Evolutionary conservation across 805 yeast genomes (phyloP), one percentile per base, ranked within the genome.

Genomic region (Candida takata): DNA sequence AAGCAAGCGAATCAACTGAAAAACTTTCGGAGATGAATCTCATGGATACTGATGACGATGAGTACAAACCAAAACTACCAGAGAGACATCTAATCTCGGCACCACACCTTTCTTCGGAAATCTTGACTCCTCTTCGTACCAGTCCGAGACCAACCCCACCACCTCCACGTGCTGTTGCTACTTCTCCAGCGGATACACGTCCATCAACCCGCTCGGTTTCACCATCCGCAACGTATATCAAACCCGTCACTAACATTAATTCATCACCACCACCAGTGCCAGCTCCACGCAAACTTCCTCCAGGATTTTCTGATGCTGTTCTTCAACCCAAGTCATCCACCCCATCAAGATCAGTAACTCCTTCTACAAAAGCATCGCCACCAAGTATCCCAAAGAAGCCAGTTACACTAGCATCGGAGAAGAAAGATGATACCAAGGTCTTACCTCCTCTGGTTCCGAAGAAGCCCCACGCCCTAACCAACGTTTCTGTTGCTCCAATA

Each of bases 231-330:
- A n/a, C n/a, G n/a, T n/a, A n/a, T n/a, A n/a, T 19, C 36, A 33
- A 24, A 45, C 45, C 35, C 47, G 38, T 18, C 33, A 36, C 10
- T 38, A 48, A n/a, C 29, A 8, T 12, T 6, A 20, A 20, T 25
- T 17, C 20, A 31, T 18, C 21, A 15, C 27, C 23, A n/a, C 36
- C 25, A 18, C 29, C 19, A 6, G 28, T 29, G 5, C 31, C 33
- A 9, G 17, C 28, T 12, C 35, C 33, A 16, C 28, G 35, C 12
- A 14, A 42, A 1, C 49, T 61, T 5, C 68, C 68, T 20, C 69
- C 68, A 7, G 67, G 68, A 0, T 61, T 44, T 30, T 50, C 54
- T 23, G 61, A 53, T 17, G 25, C 51, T 4, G 43, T 64, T 7
- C 39, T 64, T 29, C 55, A 58, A 4, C 67, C 67, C 18, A 61